Evolutionary conservation across 129 eudicot genomes (phyloP).

Genomic region (Artemisia annua): DNA sequence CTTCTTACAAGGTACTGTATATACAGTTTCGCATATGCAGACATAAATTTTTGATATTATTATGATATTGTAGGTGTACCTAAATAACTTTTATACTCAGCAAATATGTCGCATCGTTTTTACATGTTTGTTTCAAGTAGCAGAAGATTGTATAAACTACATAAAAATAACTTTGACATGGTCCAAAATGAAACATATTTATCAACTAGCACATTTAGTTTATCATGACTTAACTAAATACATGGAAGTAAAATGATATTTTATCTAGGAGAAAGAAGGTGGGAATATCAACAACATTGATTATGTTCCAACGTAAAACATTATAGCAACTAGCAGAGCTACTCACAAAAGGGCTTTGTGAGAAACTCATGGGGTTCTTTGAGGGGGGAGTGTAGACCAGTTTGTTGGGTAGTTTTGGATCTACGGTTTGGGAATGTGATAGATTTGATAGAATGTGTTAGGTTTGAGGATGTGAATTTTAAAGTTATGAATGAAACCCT

Average conservation of each 20-base stretch:
- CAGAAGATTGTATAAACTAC: too few relatives aligned
- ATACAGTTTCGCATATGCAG: too few relatives aligned
- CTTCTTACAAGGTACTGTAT: conserved; percentile 63
- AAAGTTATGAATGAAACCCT: not conserved
- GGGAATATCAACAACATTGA: not conserved
- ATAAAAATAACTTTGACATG: too few relatives aligned
- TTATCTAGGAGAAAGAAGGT: not conserved
- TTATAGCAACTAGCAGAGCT: not conserved
- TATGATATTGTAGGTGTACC: too few relatives aligned
- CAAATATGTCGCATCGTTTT: not conserved
- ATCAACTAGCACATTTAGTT: too few relatives aligned
- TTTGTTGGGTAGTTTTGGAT: too few relatives aligned
- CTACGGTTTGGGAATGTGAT: too few relatives aligned
- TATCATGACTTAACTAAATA: too few relatives aligned
- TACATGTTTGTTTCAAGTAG: not conserved
- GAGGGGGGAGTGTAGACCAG: too few relatives aligned
- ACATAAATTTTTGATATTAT: too few relatives aligned
- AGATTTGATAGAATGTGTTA: not conserved
- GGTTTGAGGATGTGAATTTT: not conserved
- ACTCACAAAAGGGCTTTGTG: not conserved
- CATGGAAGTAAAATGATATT: not conserved
- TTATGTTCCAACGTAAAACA: not conserved
- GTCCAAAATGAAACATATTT: too few relatives aligned
- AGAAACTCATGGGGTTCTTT: not conserved
- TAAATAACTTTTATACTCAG: too few relatives aligned